Evolutionary conservation across 2,329 filamentous ascomycete species (phyloP).

Genomic region (Claviceps paspali): DNA sequence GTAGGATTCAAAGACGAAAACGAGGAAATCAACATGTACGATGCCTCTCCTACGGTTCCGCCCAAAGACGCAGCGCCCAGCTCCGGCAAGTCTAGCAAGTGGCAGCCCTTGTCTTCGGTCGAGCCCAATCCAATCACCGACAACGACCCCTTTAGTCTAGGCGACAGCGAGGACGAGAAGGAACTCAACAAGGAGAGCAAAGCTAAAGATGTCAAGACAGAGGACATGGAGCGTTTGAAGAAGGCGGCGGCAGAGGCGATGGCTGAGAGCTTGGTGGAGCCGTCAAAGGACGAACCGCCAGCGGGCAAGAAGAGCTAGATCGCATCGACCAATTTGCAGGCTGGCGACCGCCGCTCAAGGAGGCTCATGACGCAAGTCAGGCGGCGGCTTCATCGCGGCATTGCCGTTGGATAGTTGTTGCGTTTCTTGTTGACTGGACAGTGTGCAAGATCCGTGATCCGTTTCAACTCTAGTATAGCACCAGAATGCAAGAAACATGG

Average conservation of each 20-base stretch:
- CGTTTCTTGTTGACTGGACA: not conserved
- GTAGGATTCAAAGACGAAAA: conserved; percentile 47
- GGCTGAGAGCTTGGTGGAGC: conserved; percentile 36
- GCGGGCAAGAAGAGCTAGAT: conserved; percentile 20
- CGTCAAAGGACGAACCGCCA: conserved; percentile 17
- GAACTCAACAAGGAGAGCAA: conserved; percentile 25
- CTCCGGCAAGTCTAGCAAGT: conserved; percentile 71
- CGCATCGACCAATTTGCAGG: not conserved
- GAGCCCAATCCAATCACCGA: conserved; percentile 70
- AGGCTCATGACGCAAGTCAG: not conserved
- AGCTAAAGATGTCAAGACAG: conserved; percentile 37
- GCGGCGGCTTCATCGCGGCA: not conserved
- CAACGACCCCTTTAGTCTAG: conserved; percentile 91
- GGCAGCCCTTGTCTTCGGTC: conserved; percentile 81
- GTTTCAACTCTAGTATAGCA: conserved; percentile 1
- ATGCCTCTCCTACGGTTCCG: conserved; percentile 40
- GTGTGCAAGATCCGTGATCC: not conserved
- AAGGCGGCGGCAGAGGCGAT: conserved; percentile 49
- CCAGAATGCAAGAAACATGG: conserved; percentile 1
- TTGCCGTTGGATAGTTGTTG: not conserved
- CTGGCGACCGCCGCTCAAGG: not conserved
- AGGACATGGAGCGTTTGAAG: conserved; percentile 47
- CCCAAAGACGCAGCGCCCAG: conserved; percentile 32
- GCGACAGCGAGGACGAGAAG: conserved; percentile 91
- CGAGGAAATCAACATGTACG: conserved; percentile 69